Conservation (phyloP, 768 basidiomycete species). For the Lepiota venenata region DNA sequence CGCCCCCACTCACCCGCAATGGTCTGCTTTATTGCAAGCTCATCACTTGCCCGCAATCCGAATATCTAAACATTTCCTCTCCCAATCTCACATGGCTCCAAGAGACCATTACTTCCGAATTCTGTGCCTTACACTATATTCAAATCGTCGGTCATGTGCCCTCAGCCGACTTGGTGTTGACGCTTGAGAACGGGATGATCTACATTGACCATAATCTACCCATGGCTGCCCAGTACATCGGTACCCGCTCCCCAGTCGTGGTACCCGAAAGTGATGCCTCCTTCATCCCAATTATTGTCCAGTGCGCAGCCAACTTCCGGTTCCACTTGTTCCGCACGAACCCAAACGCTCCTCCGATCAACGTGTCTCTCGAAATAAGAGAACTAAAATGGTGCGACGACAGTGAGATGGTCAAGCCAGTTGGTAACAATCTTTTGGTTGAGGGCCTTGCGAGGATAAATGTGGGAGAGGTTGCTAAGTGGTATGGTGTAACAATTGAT, state of each 20-base stretch:
- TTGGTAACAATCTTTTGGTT: conserved; percentile 25
- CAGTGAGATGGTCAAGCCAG: conserved; percentile 16
- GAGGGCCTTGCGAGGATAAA: conserved; percentile 23
- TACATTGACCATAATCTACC: conserved; percentile 21
- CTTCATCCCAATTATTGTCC: conserved; percentile 18
- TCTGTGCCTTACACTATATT: conserved; percentile 14
- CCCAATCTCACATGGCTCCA: conserved; percentile 23
- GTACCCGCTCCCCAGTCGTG: conserved; percentile 16
- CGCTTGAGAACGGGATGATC: conserved; percentile 15
- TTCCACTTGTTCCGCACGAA: conserved; percentile 25
- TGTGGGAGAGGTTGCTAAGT: conserved; percentile 15
- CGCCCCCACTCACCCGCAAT: conserved; percentile 12
- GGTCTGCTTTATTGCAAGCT: conserved; percentile 24
- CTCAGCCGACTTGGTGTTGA: conserved; percentile 19
- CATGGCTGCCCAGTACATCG: conserved; percentile 19
- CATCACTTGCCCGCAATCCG: conserved; percentile 7
- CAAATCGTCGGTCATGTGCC: conserved; percentile 15
- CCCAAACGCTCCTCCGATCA: conserved; percentile 9
- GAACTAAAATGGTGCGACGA: conserved; percentile 20
- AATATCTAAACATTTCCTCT: conserved; percentile 21
- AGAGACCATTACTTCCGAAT: conserved; percentile 17
- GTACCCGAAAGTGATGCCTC: conserved; percentile 12
- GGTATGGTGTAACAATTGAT: neutral
- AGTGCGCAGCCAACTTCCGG: conserved; percentile 21
- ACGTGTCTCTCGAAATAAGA: conserved; percentile 29